Evolutionary conservation across 2,329 filamentous ascomycete species (phyloP).

Genomic region (Fusarium robinianum): DNA sequence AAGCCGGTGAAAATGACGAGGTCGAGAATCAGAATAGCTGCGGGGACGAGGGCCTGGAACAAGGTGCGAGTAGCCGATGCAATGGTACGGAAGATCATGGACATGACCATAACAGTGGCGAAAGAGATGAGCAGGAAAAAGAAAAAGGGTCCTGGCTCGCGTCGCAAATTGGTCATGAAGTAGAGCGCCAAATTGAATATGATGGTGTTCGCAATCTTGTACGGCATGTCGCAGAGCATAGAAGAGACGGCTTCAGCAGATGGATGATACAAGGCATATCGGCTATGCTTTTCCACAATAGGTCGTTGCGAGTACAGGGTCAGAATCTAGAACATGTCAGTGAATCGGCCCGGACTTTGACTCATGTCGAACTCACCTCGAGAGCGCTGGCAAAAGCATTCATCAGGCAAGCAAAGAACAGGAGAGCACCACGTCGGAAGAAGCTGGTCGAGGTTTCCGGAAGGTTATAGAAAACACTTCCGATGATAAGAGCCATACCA

Average conservation of each 20-base stretch:
- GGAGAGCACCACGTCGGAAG: conserved; percentile 75
- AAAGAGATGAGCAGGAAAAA: conserved; percentile 82
- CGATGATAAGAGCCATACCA: conserved; percentile 75
- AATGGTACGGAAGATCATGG: conserved; percentile 60
- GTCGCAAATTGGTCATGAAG: conserved; percentile 82
- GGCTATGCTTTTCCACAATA: conserved; percentile 87
- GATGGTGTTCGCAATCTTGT: conserved; percentile 72
- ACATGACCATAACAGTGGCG: conserved; percentile 70
- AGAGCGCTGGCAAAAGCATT: conserved; percentile 82
- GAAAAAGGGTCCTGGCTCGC: conserved; percentile 79
- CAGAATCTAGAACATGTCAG: conserved; percentile 61
- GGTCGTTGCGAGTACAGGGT: conserved; percentile 86
- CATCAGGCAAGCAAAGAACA: conserved; percentile 88
- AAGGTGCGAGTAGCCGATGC: conserved; percentile 35
- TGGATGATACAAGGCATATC: conserved; percentile 88
- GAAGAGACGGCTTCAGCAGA: conserved; percentile 86
- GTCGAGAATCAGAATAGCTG: conserved; percentile 36
- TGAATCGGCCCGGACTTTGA: no score
- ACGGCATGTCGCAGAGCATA: conserved; percentile 84
- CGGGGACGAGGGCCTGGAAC: conserved; percentile 39
- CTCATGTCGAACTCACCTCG: conserved; percentile 55
- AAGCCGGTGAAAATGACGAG: conserved; percentile 74
- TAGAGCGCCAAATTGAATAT: conserved; percentile 81
- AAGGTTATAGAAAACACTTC: conserved; percentile 82
- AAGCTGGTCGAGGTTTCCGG: conserved; percentile 69